Percentiles rank a stretch among this genome's conserved stretches.
phyloP scores from a whole-genome alignment of 208 protist genomes.

The Leptomonas pyrrhocoris region DNA sequence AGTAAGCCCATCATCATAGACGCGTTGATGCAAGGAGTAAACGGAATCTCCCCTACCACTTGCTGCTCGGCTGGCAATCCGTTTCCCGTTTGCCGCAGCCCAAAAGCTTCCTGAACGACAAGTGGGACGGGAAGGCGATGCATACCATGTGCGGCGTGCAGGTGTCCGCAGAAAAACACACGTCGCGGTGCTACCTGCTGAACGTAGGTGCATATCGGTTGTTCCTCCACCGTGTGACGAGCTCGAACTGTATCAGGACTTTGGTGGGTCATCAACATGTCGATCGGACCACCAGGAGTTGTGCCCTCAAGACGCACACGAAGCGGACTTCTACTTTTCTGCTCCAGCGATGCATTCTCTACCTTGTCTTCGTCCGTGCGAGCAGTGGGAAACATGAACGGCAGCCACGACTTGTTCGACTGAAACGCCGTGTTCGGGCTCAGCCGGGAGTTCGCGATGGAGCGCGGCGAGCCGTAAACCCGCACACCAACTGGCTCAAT shows the following conservation, averaged over 20 bases:
- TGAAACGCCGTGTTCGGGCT: constrained; percentile 73
- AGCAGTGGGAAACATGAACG: constrained; percentile 27
- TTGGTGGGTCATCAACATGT: constrained; percentile 67
- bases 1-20: constrained; percentile 40
- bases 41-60: constrained; percentile 24
- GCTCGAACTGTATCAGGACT: constrained; percentile 25
- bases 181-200: constrained; percentile 45
- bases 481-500: constrained; percentile 55
- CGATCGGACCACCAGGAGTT: constrained; percentile 38
- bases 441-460: constrained; percentile 44
- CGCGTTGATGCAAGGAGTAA: constrained; percentile 58
- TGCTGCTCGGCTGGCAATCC: neutral
- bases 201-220: constrained; percentile 42
- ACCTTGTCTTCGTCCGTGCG: neutral
- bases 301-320: constrained; percentile 39
- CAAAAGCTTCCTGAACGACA: constrained; percentile 12
- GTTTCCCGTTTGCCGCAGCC: neutral
- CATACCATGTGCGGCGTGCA: constrained; percentile 57
- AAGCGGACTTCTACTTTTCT: neutral
- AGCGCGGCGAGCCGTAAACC: constrained; percentile 67
- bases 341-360: neutral
- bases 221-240: constrained; percentile 21
- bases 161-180: constrained; percentile 52
- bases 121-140: constrained; percentile 41
- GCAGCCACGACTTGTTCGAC: constrained; percentile 25